Base-by-base conservation (phyloP, 176 grass and related monocot species). In the Hordeum marinum region DNA sequence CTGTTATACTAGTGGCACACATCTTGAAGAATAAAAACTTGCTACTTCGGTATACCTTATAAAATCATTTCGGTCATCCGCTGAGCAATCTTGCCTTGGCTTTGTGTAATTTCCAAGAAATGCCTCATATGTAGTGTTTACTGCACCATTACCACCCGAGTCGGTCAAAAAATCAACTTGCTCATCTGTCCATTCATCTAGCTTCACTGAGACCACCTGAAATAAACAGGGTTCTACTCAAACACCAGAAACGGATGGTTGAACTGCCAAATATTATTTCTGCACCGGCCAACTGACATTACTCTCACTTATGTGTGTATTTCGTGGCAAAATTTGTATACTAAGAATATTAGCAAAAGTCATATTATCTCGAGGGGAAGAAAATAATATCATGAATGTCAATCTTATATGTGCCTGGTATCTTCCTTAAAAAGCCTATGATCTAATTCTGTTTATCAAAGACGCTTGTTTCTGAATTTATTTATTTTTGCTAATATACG, bases 121-220 rank as follows among this genome's bases (percentile, higher is more conserved):
- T 50, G 93, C 93, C 78, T 98, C 96, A 27, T 92, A 98, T 84
- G 78, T 94, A 86, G 45, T 91, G 84, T 99, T 94, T 41, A 91
- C 86, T 14, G 89, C 62, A 81, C 78, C 80, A 92, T 98, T 98
- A 39, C 89, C 96, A 72, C 96, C 93, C 37, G 62, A 81, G 43
- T 98, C 89, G 2, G 80, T 48, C 73, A 98, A 89, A 71, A 85
- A 36, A 80, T 98, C 89, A 42, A 94, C 96, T 63, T 96, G 96
- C 58, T 96, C 96, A 77, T 99, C 86, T 66, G 93, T 90, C 93
- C 96, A 98, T 61, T 96, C 93, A 82, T 98, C 91, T 86, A 96
- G 75, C 84, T 99, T 99, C 82, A 92, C 90, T 10, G 96, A 99
- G 24, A 92, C 37, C 39, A 99, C 88, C 93, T 99, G 90, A 74